Percentiles rank a stretch among this genome's conserved stretches.
phyloP scores from a whole-genome alignment of 2,329 filamentous ascomycete species.

The Thielaviopsis ethacetica region DNA sequence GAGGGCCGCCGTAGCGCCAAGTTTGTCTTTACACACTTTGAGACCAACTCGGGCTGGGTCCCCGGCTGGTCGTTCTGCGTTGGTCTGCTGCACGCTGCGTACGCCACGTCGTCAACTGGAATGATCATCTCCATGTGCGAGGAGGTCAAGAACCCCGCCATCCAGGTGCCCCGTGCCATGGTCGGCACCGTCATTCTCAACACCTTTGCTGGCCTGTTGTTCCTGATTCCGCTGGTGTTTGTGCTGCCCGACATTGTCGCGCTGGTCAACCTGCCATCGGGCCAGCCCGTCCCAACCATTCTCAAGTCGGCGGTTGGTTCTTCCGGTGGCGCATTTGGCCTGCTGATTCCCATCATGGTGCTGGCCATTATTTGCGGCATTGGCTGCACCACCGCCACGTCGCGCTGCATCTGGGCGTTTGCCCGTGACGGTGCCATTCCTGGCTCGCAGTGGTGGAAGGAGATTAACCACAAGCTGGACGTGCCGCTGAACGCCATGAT shows the following conservation, averaged over 20 bases:
- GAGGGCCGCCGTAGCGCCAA: conserved; percentile 45
- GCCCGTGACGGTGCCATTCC: conserved; percentile 55
- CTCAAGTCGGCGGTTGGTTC: conserved; percentile 45
- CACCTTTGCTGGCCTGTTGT: conserved; percentile 47
- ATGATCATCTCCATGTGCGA: conserved; percentile 73
- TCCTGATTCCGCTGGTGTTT: conserved; percentile 53
- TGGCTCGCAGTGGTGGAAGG: conserved; percentile 42
- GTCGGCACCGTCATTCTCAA: conserved; percentile 51
- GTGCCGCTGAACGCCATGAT: conserved; percentile 58
- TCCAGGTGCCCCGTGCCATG: conserved; percentile 59
- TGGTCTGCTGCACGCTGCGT: conserved; percentile 54
- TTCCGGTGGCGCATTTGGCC: conserved; percentile 42
- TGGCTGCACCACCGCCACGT: conserved; percentile 52
- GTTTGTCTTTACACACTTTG: conserved; percentile 54
- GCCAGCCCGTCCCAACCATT: conserved; percentile 49
- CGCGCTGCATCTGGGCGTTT: conserved; percentile 53
- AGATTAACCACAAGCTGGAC: conserved; percentile 44
- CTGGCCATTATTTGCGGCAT: conserved; percentile 51
- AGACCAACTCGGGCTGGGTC: conserved; percentile 51
- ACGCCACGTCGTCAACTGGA: conserved; percentile 59
- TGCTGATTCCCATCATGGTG: conserved; percentile 48
- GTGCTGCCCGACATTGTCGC: conserved; percentile 46
- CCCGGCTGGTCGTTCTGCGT: conserved; percentile 59
- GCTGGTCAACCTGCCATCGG: conserved; percentile 35
- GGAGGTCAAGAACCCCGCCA: conserved; percentile 48